These are phyloP conservation scores for Didymella keratinophila DNA, from an alignment of 2,329 filamentous ascomycete genomes.

Conservation along the genomic window DNA sequence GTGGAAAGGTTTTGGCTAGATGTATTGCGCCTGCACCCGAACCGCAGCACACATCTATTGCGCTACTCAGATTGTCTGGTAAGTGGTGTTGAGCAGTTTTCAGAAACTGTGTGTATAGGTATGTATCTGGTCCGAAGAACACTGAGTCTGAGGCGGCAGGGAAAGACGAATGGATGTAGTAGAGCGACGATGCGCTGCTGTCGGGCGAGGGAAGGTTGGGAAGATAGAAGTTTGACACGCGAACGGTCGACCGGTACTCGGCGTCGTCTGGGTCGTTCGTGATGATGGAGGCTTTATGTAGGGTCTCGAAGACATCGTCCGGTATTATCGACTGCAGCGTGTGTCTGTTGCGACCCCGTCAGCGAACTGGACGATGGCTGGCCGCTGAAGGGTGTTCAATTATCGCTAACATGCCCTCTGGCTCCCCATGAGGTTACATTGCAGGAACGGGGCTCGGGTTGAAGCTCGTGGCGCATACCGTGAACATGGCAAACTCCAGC, in stretches of 20 bases:
- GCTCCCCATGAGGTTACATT: too few species aligned
- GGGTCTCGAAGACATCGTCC: slow-evolving; percentile 21
- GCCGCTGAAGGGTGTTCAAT: neutral
- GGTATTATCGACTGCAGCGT: slow-evolving; percentile 25
- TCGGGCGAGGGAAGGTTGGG: slow-evolving; percentile 10
- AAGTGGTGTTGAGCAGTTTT: slow-evolving; percentile 22
- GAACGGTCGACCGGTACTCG: slow-evolving; percentile 28
- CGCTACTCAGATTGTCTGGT: slow-evolving; percentile 15
- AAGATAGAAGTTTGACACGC: slow-evolving; percentile 36
- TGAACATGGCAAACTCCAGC: slow-evolving; percentile 32
- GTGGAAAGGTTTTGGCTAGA: slow-evolving; percentile 28
- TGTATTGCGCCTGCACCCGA: slow-evolving; percentile 38
- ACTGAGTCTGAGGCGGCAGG: slow-evolving; percentile 32
- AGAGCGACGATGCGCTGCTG: slow-evolving; percentile 14
- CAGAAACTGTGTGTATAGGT: slow-evolving; percentile 34
- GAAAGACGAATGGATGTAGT: slow-evolving; percentile 37
- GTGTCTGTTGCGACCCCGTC: slow-evolving; percentile 17
- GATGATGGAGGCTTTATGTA: slow-evolving; percentile 22
- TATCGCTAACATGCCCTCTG: neutral
- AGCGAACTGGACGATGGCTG: neutral
- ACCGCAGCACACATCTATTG: slow-evolving; percentile 37
- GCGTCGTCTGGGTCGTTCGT: slow-evolving; percentile 1
- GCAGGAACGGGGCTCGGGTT: neutral
- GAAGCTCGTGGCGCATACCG: slow-evolving; percentile 17
- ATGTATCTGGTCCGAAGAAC: slow-evolving; percentile 37